Percentiles rank a stretch among this genome's conserved stretches.
phyloP scores from a whole-genome alignment of 768 basidiomycete species.

The Candolleomyces aberdarensis region DNA sequence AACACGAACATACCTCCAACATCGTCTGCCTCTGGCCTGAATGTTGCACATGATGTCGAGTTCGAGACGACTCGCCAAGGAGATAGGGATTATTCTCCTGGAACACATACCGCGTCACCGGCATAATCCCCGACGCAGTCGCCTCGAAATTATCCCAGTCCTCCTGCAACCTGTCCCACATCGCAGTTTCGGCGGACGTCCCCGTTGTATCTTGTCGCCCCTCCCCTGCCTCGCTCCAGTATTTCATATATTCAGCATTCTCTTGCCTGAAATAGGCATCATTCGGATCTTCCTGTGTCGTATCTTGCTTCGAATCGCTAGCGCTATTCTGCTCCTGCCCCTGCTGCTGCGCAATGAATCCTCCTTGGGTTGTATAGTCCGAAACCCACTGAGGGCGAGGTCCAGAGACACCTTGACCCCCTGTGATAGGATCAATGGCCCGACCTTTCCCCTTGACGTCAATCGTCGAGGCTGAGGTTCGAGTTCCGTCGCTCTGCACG shows the following conservation, averaged over 20 bases:
- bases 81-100: conserved; percentile 79
- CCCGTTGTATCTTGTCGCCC: conserved; percentile 1
- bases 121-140: conserved; percentile 59
- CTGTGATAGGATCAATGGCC: conserved; percentile 28
- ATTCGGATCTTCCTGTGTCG: conserved; percentile 39
- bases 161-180: conserved; percentile 67
- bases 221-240: conserved; percentile 50
- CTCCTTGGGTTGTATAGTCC: neutral
- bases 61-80: conserved; percentile 53
- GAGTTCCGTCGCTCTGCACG: conserved; percentile 49
- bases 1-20: conserved; percentile 36
- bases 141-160: conserved; percentile 86
- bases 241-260: conserved; percentile 61
- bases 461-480: conserved; percentile 15
- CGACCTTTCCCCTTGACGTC: conserved; percentile 62
- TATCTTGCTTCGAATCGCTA: neutral
- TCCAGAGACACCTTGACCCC: neutral
- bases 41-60: conserved; percentile 46
- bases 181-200: conserved; percentile 24
- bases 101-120: conserved; percentile 62
- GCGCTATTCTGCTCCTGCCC: conserved; percentile 5
- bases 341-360: conserved; percentile 1
- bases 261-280: conserved; percentile 72
- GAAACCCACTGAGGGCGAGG: neutral
- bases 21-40: conserved; percentile 28